These are phyloP conservation scores for Aspergillus mulundensis DNA, from an alignment of 495 filamentous ascomycete species.

Conservation along the genomic window DNA sequence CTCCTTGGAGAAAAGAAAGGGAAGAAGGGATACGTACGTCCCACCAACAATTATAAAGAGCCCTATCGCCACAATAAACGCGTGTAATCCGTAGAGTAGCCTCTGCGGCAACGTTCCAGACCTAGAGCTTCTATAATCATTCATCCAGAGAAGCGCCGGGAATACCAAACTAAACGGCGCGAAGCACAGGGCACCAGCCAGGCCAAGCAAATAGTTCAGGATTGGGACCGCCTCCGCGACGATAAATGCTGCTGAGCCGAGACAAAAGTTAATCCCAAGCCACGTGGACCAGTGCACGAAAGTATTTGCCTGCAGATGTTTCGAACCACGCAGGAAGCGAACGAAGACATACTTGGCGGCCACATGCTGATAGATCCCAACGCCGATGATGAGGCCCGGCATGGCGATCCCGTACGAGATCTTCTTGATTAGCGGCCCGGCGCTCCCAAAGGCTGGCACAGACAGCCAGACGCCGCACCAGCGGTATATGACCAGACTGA, in stretches of 20 bases:
- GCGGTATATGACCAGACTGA: slow-evolving; percentile 55
- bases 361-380: slow-evolving; percentile 60
- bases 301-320: slow-evolving; percentile 53
- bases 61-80: too few species aligned
- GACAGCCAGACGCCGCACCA: slow-evolving; percentile 67
- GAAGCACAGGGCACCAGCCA: slow-evolving; percentile 24
- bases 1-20: too few species aligned
- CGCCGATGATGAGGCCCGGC: slow-evolving; percentile 51
- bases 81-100: too few species aligned
- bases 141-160: background rate
- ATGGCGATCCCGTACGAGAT: slow-evolving; percentile 69
- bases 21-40: too few species aligned
- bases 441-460: slow-evolving; percentile 62
- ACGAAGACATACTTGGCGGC: slow-evolving; percentile 60
- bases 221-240: slow-evolving; percentile 67
- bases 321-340: slow-evolving; percentile 51
- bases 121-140: background rate
- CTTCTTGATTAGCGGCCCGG: slow-evolving; percentile 57
- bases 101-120: too few species aligned
- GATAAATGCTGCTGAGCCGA: slow-evolving; percentile 60
- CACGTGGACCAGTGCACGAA: slow-evolving; percentile 47
- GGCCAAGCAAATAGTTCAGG: slow-evolving; percentile 58
- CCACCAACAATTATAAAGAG: too few species aligned
- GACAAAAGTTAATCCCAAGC: slow-evolving; percentile 50
- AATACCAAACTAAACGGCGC: background rate